Evolutionary conservation across 2,329 filamentous ascomycete species (phyloP).

Genomic region (Aspergillus proliferans): DNA sequence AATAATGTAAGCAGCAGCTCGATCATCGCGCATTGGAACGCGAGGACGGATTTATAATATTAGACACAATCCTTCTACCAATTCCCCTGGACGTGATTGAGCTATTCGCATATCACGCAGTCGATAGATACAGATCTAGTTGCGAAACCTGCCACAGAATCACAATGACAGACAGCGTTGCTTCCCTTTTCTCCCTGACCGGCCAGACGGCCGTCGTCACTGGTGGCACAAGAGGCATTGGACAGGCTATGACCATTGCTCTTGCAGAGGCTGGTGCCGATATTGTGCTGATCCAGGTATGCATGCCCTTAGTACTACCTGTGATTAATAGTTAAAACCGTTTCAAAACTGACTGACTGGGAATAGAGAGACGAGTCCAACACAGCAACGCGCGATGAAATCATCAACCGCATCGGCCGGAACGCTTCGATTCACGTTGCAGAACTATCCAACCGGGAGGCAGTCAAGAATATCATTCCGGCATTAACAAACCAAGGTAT

Average conservation of each 20-base stretch:
- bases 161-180: constrained; percentile 22
- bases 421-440: constrained; percentile 40
- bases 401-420: constrained; percentile 32
- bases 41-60: neutral
- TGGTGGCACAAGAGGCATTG: constrained; percentile 44
- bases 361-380: constrained; percentile 49
- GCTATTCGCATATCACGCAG: too few species aligned
- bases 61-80: neutral
- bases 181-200: constrained; percentile 33
- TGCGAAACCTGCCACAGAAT: neutral
- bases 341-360: neutral
- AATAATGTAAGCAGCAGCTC: too few species aligned
- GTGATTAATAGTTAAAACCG: neutral
- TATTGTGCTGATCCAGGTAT: constrained; percentile 38
- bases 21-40: too few species aligned
- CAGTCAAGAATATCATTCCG: constrained; percentile 37
- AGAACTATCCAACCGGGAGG: constrained; percentile 37
- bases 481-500: constrained; percentile 39
- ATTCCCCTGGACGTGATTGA: neutral
- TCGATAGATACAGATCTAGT: neutral
- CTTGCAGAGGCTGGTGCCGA: constrained; percentile 45
- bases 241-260: constrained; percentile 42
- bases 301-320: neutral
- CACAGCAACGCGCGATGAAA: constrained; percentile 38
- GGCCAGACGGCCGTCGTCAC: constrained; percentile 43